Percentiles rank a stretch among this genome's conserved stretches.
Evolutionary conservation across 768 basidiomycete genomes (phyloP).

Genomic region (Guyanaporus albipodus): DNA sequence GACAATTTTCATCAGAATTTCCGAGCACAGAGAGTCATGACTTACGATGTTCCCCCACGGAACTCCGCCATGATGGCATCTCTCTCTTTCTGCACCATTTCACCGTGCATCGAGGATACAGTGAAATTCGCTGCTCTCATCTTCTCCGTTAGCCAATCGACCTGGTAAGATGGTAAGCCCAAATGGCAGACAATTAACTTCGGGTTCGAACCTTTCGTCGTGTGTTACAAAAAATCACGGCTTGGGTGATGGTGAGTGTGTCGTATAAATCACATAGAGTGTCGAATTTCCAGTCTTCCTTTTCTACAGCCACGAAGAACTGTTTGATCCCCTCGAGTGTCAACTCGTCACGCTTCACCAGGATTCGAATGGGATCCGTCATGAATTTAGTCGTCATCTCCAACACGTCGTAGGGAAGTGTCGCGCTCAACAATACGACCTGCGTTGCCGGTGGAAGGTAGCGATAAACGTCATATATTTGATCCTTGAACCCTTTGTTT

Average conservation of each 20-base stretch:
- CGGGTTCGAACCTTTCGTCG: slow-evolving; percentile 73
- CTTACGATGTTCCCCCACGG: slow-evolving; percentile 86
- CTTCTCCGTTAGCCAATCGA: slow-evolving; percentile 98
- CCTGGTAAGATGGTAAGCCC: slow-evolving; percentile 42
- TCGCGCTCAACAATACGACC: slow-evolving; percentile 94
- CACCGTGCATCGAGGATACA: slow-evolving; percentile 93
- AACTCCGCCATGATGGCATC: slow-evolving; percentile 98
- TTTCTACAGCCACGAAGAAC: slow-evolving; percentile 98
- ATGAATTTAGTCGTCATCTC: slow-evolving; percentile 99
- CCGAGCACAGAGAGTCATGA: slow-evolving; percentile 11
- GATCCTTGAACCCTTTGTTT: slow-evolving; percentile 98
- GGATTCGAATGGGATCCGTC: slow-evolving; percentile 96
- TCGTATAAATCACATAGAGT: slow-evolving; percentile 97
- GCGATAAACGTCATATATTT: slow-evolving; percentile 98
- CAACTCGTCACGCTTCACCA: slow-evolving; percentile 99
- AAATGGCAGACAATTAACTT: not conserved
- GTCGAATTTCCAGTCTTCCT: slow-evolving; percentile 99
- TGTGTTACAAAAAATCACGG: slow-evolving; percentile 99
- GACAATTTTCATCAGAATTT: slow-evolving; percentile 3
- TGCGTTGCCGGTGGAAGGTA: slow-evolving; percentile 97
- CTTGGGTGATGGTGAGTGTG: slow-evolving; percentile 97
- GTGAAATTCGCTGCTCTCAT: slow-evolving; percentile 99
- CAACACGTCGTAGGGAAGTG: slow-evolving; percentile 92
- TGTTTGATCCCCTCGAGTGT: slow-evolving; percentile 96
- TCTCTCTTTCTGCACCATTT: slow-evolving; percentile 94